Conservation (phyloP, 352 stramenopile genomes). For the Phytophthora rubi region DNA sequence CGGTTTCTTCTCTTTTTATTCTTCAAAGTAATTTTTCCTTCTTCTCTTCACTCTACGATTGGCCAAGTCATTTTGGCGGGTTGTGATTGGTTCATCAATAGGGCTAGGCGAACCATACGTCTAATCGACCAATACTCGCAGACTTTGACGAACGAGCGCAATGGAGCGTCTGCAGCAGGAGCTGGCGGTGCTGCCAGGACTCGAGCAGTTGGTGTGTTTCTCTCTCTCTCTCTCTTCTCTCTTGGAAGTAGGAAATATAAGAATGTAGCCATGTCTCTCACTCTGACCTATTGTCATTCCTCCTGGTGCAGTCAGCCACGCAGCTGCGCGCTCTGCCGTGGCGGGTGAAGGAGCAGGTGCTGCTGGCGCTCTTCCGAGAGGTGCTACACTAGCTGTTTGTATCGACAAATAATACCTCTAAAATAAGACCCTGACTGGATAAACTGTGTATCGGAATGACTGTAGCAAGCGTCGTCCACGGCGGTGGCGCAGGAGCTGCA, state of each 20-base stretch:
- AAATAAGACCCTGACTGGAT: no score
- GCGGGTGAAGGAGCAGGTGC: constrained; percentile 51
- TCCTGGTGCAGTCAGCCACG: constrained; percentile 32
- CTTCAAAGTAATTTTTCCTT: not conserved
- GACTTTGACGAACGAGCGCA: not conserved
- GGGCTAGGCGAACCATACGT: no score
- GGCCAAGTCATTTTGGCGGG: not conserved
- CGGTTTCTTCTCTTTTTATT: not conserved
- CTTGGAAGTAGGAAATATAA: not conserved
- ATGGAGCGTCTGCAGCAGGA: constrained; percentile 43
- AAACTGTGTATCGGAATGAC: not conserved
- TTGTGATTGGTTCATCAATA: not conserved
- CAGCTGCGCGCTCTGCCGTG: constrained; percentile 59
- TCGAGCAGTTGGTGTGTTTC: constrained; percentile 37
- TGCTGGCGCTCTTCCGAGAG: constrained; percentile 62
- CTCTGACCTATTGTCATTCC: not conserved
- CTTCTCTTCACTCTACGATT: not conserved
- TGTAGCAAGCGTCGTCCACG: constrained; percentile 54
- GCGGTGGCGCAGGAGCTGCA: constrained; percentile 45
- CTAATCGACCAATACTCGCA: not conserved
- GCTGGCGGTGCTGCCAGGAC: constrained; percentile 39
- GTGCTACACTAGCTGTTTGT: constrained; percentile 12
- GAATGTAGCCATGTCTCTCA: not conserved
- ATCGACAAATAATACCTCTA: no score
- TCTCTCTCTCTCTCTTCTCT: not conserved